These are phyloP conservation scores for Yamadazyma takamatsuzukensis DNA, from an alignment of 805 yeast species.

Conservation along the genomic window DNA sequence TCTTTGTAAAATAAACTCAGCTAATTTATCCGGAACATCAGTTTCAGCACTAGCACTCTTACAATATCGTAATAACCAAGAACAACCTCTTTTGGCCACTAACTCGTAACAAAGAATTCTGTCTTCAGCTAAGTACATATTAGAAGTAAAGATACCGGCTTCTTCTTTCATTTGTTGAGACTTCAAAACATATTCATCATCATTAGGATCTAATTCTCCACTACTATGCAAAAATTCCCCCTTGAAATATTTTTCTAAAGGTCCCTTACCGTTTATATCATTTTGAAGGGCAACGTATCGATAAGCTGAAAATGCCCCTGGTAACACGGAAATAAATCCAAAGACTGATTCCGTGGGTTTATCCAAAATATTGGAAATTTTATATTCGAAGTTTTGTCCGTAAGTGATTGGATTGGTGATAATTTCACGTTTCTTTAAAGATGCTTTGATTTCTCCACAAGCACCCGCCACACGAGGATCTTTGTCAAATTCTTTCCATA, in stretches of 20 bases:
- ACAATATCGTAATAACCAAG: constrained; percentile 62
- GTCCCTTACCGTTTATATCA: constrained; percentile 50
- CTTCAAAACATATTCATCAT: constrained; percentile 43
- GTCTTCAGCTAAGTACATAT: constrained; percentile 70
- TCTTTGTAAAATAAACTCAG: constrained; percentile 61
- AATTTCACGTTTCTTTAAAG: constrained; percentile 44
- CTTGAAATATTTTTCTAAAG: constrained; percentile 62
- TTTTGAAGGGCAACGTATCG: constrained; percentile 57
- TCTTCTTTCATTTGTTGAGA: constrained; percentile 34
- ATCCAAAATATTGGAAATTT: constrained; percentile 63
- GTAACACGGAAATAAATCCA: constrained; percentile 63
- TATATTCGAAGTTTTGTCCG: constrained; percentile 64
- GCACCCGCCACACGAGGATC: constrained; percentile 65
- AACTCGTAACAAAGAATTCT: constrained; percentile 65
- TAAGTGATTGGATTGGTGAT: constrained; percentile 60
- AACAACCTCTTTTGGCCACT: constrained; percentile 52
- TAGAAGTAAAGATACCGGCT: constrained; percentile 58
- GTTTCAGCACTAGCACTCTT: constrained; percentile 64
- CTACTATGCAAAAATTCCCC: constrained; percentile 59
- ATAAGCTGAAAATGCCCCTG: constrained; percentile 69
- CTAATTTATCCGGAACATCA: constrained; percentile 61
- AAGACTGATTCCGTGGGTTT: constrained; percentile 64
- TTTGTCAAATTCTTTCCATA: constrained; percentile 61
- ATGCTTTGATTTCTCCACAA: constrained; percentile 67
- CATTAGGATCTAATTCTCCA: constrained; percentile 57